Evolutionary conservation across 1,139 yeast species (phyloP).

Genomic region (Kodamaea derodonti): DNA sequence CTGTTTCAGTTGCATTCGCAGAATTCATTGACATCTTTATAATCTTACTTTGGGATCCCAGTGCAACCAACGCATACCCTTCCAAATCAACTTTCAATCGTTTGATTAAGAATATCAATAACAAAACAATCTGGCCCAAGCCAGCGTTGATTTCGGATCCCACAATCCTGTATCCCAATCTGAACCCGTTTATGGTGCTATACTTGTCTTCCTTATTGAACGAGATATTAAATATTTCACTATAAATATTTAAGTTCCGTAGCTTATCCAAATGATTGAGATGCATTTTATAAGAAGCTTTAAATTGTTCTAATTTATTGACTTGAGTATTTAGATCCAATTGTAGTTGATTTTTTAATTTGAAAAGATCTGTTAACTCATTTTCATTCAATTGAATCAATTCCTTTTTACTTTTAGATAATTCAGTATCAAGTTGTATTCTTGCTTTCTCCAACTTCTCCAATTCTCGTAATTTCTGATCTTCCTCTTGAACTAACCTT

Average conservation of each 20-base stretch:
- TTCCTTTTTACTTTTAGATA: slow-evolving; percentile 35
- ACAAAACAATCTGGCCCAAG: slow-evolving; percentile 74
- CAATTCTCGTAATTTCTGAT: slow-evolving; percentile 39
- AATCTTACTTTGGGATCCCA: slow-evolving; percentile 82
- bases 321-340: slow-evolving; percentile 45
- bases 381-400: slow-evolving; percentile 31
- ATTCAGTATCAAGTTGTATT: slow-evolving; percentile 36
- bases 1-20: background rate
- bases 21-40: slow-evolving; percentile 37
- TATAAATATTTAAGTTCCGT: slow-evolving; percentile 74
- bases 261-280: slow-evolving; percentile 64
- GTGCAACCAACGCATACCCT: slow-evolving; percentile 67
- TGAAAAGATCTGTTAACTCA: slow-evolving; percentile 43
- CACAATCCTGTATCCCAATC: slow-evolving; percentile 72
- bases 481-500: slow-evolving; percentile 29
- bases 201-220: slow-evolving; percentile 63
- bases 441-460: slow-evolving; percentile 41
- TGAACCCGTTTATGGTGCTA: slow-evolving; percentile 82
- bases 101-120: slow-evolving; percentile 61
- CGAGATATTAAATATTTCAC: slow-evolving; percentile 76
- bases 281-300: slow-evolving; percentile 58
- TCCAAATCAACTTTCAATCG: slow-evolving; percentile 53
- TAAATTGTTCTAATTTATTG: slow-evolving; percentile 56
- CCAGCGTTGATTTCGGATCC: slow-evolving; percentile 96
- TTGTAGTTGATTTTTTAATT: slow-evolving; percentile 49